phyloP scores from a whole-genome alignment of 257 asterid species.

The Lithospermum erythrorhizon region DNA sequence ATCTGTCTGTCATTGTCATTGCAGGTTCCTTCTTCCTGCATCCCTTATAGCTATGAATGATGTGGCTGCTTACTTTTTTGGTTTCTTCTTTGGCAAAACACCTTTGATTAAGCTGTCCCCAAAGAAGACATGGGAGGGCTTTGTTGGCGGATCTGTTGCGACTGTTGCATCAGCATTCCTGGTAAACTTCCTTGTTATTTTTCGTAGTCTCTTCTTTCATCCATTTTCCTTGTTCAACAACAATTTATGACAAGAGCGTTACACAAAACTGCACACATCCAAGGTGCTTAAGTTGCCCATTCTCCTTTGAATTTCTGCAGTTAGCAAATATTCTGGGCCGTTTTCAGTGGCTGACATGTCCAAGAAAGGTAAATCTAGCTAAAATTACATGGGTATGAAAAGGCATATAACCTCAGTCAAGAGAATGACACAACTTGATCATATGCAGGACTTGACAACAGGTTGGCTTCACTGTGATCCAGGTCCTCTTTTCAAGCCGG shows the following conservation, averaged over 20 bases:
- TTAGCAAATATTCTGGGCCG: conserved; percentile 40
- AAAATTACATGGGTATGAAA: conserved; percentile 1
- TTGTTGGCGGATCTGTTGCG: conserved; percentile 55
- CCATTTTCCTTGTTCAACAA: background rate
- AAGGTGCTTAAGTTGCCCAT: background rate
- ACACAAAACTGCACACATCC: background rate
- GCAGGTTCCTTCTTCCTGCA: conserved; percentile 58
- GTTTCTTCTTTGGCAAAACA: conserved; percentile 60
- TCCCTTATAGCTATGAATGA: conserved; percentile 56
- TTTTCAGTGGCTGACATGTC: conserved; percentile 60
- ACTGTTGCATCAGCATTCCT: conserved; percentile 49
- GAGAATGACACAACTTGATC: conserved; percentile 7
- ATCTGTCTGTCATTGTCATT: background rate
- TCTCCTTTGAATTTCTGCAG: conserved; percentile 18
- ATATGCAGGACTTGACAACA: conserved; percentile 44
- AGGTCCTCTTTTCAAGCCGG: conserved; percentile 43
- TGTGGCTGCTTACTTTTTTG: conserved; percentile 53
- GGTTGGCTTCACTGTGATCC: conserved; percentile 66
- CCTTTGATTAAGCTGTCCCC: conserved; percentile 64
- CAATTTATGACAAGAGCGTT: background rate
- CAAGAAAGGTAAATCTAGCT: conserved; percentile 38
- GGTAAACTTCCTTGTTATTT: conserved; percentile 18
- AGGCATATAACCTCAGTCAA: conserved; percentile 8
- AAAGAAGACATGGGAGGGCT: conserved; percentile 74
- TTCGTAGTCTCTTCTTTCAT: background rate